Evolutionary conservation across 176 grass and related monocot genomes (phyloP), one percentile per base, ranked within the genome.

Genomic region (Musa acuminata): DNA sequence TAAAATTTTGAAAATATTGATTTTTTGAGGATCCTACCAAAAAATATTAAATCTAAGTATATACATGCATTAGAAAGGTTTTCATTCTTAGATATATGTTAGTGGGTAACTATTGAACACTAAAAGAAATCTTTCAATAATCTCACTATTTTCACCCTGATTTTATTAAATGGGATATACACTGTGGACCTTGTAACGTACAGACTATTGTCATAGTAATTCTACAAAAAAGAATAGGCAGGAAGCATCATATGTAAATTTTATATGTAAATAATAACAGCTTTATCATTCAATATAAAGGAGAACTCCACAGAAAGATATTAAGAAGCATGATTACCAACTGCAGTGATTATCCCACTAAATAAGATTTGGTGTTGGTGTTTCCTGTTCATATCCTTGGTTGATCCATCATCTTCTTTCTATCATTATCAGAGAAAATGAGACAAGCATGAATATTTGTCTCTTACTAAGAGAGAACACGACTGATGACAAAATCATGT

Each of bases 281-380:
- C 35, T 43, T 43, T 43, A 43, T 6, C 35, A 43, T 6, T 43
- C 35, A 6, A 43, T 43, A 43, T 43, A 51, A n/a, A 49, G 22
- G 3, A 17, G 14, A 69, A 49, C 17, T 51, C n/a, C 7, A n/a
- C 3, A 10, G 10, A 65, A 25, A 55, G 1, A 55, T 73, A 43
- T 2, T 81, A 57, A 62, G 12, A 80, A 87, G 27, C 8, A 52
- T 60, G 25, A 25, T 90, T 85, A 98, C 90, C 90, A 77, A 98
- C 88, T 74, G 94, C 94, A 79, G 94, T 98, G 64, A 98, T 85
- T 64, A 98, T 98, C 23, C 94, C 94, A 88, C 90, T 98, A 72
- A 93, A 98, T 63, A 98, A 69, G 17, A 98, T 90, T 79, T 98
- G 90, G 0, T 84, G 94, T 11, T 88, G 87, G 79, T 98, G 85